Evolutionary conservation across 2,329 filamentous ascomycete genomes (phyloP), one percentile per base, ranked within the genome.

Genomic region (Penicillium vulpinum): DNA sequence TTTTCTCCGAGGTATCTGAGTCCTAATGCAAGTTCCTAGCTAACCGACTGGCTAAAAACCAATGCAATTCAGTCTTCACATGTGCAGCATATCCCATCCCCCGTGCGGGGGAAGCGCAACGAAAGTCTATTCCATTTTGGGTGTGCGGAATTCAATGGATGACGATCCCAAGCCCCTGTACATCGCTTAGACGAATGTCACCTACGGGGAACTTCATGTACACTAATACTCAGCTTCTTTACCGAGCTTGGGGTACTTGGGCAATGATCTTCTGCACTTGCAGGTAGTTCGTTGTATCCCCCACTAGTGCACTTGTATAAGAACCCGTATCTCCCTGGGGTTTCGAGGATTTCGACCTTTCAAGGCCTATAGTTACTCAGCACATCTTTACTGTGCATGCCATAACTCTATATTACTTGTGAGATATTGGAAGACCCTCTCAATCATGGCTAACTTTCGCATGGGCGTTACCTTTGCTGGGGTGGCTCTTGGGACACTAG

Each of bases 361-460:
- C 22, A 31, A 28, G 18, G 43, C 5, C 16, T 29, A 22, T 13
- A 29, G 28, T 15, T 39, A 40, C 48, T 41, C 26, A 8, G 16
- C 21, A 7, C 21, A 4, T 11, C 5, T 21, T 21, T 21, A 16
- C 9, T 41, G 16, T 31, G 49, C 55, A 58, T 59, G 54, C 51
- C 43, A 54, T 59, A 54, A 50, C 29, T 43, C 26, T 33, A 54
- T 56, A 52, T 40, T 48, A 10, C 28, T 47, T n/a, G 15, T 10
- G 7, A 18, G 38, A 39, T 22, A 35, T 40, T 38, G 43, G 35
- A 24, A 44, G 49, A 16, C 26, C 22, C 16, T 51, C 40, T 28
- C 46, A 18, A 64, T n/a, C 22, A 75, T 75, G 73, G 64, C 69
- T 33, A 68, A 66, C 49, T 47, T 66, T 43, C 67, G 64, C 35